Percentiles rank a stretch among this genome's conserved stretches.
phyloP scores from a whole-genome alignment of 2,329 filamentous ascomycete species.

The Clarireedia homoeocarpa region DNA sequence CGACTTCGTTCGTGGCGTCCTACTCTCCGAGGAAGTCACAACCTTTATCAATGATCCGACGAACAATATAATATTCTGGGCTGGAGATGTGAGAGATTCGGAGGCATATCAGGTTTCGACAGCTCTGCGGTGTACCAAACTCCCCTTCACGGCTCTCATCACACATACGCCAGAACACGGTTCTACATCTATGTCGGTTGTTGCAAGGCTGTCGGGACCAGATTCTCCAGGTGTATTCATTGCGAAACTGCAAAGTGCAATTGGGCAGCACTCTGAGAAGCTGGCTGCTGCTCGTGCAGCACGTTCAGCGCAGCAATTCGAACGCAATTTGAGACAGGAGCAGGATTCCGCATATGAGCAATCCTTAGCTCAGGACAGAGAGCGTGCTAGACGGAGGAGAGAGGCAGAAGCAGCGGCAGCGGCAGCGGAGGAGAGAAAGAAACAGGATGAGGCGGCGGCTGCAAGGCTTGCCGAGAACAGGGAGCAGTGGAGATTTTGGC shows the following conservation, averaged over 20 bases:
- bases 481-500: slow-evolving; percentile 73
- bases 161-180: slow-evolving; percentile 82
- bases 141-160: slow-evolving; percentile 80
- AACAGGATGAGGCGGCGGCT: slow-evolving; percentile 51
- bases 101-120: slow-evolving; percentile 91
- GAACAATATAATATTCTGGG: slow-evolving; percentile 85
- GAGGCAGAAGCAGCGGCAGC: slow-evolving; percentile 69
- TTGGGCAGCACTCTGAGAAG: slow-evolving; percentile 68
- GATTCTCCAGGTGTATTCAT: slow-evolving; percentile 65
- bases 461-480: slow-evolving; percentile 41
- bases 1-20: slow-evolving; percentile 71
- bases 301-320: slow-evolving; percentile 70
- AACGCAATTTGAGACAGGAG: slow-evolving; percentile 73
- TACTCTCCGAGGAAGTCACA: slow-evolving; percentile 67
- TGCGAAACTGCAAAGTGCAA: slow-evolving; percentile 63
- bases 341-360: slow-evolving; percentile 93
- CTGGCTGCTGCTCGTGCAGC: slow-evolving; percentile 68
- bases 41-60: slow-evolving; percentile 64
- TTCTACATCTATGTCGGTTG: slow-evolving; percentile 81
- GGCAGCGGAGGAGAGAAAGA: slow-evolving; percentile 56
- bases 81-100: slow-evolving; percentile 83
- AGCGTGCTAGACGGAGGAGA: slow-evolving; percentile 66
- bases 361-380: slow-evolving; percentile 78
- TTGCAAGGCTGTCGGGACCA: slow-evolving; percentile 69
- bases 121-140: slow-evolving; percentile 83